Percentiles rank a stretch among this genome's conserved stretches.
phyloP scores from a whole-genome alignment of 139 green algal species.

The Micractinium sp. region DNA sequence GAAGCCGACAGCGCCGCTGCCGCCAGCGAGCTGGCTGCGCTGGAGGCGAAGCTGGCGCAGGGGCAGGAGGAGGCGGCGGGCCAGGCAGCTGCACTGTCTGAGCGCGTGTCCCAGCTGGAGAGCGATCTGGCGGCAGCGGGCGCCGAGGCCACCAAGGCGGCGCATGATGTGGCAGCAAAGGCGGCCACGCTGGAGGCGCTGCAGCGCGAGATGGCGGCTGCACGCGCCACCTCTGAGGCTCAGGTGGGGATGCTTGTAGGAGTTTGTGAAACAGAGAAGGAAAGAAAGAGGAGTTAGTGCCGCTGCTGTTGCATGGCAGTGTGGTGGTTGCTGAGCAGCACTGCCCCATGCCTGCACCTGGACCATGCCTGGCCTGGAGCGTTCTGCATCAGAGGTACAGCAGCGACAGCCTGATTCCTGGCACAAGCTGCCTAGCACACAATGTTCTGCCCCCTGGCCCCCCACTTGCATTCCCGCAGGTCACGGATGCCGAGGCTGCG shows the following conservation, averaged over 20 bases:
- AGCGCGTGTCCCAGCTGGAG: not conserved
- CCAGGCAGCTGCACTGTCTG: not conserved
- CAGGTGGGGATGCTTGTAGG: not conserved
- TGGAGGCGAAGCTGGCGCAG: not conserved
- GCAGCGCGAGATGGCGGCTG: not conserved
- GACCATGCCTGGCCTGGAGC: too few species aligned
- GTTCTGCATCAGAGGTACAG: not conserved
- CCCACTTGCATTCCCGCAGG: not conserved
- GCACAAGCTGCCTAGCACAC: not conserved
- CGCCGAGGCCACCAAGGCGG: not conserved
- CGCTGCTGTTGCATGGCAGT: not conserved
- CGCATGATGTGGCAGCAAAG: not conserved
- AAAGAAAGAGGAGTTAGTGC: not conserved
- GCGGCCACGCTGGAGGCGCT: not conserved
- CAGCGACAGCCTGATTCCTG: too few species aligned
- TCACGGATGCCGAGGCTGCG: conserved; percentile 4
- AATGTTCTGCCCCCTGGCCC: not conserved
- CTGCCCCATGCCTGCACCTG: not conserved
- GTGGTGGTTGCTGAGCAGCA: not conserved
- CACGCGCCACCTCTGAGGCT: not conserved
- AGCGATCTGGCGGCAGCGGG: not conserved
- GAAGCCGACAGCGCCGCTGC: conserved; percentile 2
- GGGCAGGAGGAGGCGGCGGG: not conserved
- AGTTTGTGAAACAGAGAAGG: not conserved
- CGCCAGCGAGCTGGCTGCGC: not conserved